Conservation (phyloP, 2,329 filamentous ascomycete genomes). For the Fusarium drepaniforme region DNA sequence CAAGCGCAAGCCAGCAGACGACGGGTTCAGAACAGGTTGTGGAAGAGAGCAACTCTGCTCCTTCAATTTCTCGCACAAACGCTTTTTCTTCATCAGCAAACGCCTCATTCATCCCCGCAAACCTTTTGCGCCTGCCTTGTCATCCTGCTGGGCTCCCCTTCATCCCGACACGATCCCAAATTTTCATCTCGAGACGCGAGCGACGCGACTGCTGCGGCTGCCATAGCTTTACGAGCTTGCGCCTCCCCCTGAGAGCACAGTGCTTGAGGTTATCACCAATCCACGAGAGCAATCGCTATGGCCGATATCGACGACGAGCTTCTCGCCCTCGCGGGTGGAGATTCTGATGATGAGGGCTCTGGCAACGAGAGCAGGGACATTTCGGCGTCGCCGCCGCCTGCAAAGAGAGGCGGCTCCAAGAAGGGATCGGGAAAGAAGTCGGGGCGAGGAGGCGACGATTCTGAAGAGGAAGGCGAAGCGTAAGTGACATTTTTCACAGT, state of each 20-base stretch:
- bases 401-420: constrained; percentile 48
- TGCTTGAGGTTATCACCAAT: constrained; percentile 12
- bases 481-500: constrained; percentile 46
- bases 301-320: constrained; percentile 94
- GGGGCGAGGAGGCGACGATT: constrained; percentile 57
- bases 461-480: constrained; percentile 74
- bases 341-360: constrained; percentile 70
- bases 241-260: constrained; percentile 23
- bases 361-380: constrained; percentile 66
- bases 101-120: constrained; percentile 15
- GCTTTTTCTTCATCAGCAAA: constrained; percentile 26
- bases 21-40: constrained; percentile 41
- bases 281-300: constrained; percentile 65
- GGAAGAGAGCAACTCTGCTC: constrained; percentile 29
- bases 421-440: constrained; percentile 58
- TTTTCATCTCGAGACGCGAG: constrained; percentile 20
- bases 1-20: constrained; percentile 29
- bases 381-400: constrained; percentile 64
- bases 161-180: background rate
- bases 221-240: constrained; percentile 2
- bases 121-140: constrained; percentile 16
- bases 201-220: constrained; percentile 21
- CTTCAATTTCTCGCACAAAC: constrained; percentile 30
- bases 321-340: constrained; percentile 89
- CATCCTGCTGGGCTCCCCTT: constrained; percentile 9